Evolutionary conservation across 768 basidiomycete genomes (phyloP), one percentile per base, ranked within the genome.

Genomic region (Hericium alpestre): DNA sequence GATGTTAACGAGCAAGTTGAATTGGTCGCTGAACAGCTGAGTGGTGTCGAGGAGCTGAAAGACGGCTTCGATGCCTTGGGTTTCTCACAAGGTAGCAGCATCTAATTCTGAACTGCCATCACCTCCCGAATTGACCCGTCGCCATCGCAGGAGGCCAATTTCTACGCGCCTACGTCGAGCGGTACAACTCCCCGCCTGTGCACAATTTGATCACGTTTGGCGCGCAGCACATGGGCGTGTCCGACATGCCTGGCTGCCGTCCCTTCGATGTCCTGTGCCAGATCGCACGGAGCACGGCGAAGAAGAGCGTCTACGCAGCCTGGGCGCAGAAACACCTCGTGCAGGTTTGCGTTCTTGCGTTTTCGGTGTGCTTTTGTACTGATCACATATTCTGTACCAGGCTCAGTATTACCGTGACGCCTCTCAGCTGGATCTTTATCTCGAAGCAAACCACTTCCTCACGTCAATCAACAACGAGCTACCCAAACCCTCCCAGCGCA

Each of bases 391-490:
- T 7, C n/a, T 40, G 16, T 11, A 39, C 15, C 61, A 92, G 87
- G 91, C 91, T 1, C 91, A 93, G 66, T 93, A 93, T 65, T 93
- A 76, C 70, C 83, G 91, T 22, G 90, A 93, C 69, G 82, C 86
- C 9, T 67, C 66, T 15, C 80, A 80, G 43, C 69, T 87, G 32
- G 72, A 73, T 5, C 65, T 69, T 1, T 93, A 92, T 64, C 74
- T 87, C 39, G 62, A 68, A 1, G 68, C 78, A 2, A 87, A 83
- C 67, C 73, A 72, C 51, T 93, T 92, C 71, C 75, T 93, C 20
- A 70, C 87, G 0, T 75, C 76, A 13, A 82, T 93, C 69, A 93
- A 93, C 72, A 91, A 90, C 65, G 91, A 93, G 66, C 57, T 77
- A n/a, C 64, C 73, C 13, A 75, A 67, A 2, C 55, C 67, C 13